phyloP scores from a whole-genome alignment of 208 protist genomes.

The Crithidia brevicula region DNA sequence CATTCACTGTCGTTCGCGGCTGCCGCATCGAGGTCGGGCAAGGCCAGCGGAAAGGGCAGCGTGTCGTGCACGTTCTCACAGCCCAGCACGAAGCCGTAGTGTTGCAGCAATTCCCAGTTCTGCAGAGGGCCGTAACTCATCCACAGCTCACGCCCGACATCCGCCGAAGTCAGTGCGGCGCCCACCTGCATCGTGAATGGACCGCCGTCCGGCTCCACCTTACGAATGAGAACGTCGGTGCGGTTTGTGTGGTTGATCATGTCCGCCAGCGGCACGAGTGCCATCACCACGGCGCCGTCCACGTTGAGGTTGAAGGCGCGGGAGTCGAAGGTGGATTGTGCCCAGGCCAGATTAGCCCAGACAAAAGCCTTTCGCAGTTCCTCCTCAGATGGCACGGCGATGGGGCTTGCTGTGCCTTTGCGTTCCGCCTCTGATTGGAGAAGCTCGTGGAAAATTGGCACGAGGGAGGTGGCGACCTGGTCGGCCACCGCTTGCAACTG shows the following conservation, averaged over 20 bases:
- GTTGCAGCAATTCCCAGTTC: constrained; percentile 92
- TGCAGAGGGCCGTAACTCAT: constrained; percentile 95
- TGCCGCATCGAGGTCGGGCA: constrained; percentile 2
- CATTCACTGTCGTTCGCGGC: constrained; percentile 29
- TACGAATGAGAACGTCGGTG: constrained; percentile 79
- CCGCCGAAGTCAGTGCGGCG: constrained; percentile 50
- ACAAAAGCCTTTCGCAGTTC: constrained; percentile 47
- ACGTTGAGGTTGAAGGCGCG: constrained; percentile 91
- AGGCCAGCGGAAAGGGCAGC: constrained; percentile 77
- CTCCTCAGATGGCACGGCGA: constrained; percentile 9
- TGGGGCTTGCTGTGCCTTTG: neutral
- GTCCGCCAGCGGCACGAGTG: constrained; percentile 84
- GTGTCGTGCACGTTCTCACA: constrained; percentile 79
- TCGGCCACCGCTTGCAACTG: constrained; percentile 57
- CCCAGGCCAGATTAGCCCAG: constrained; percentile 72
- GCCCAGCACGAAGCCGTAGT: constrained; percentile 90
- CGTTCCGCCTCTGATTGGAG: constrained; percentile 5
- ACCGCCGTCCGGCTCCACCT: constrained; percentile 65
- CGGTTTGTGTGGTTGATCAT: constrained; percentile 91
- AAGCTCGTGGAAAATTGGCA: constrained; percentile 45
- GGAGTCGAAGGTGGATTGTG: constrained; percentile 87
- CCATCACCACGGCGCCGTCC: constrained; percentile 65
- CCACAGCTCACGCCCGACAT: constrained; percentile 83
- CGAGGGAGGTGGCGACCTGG: constrained; percentile 34
- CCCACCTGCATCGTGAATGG: constrained; percentile 86